Evolutionary conservation across 148 eudicot species (phyloP), one percentile per base, ranked within the genome.

Genomic region (Rhododendron molle): DNA sequence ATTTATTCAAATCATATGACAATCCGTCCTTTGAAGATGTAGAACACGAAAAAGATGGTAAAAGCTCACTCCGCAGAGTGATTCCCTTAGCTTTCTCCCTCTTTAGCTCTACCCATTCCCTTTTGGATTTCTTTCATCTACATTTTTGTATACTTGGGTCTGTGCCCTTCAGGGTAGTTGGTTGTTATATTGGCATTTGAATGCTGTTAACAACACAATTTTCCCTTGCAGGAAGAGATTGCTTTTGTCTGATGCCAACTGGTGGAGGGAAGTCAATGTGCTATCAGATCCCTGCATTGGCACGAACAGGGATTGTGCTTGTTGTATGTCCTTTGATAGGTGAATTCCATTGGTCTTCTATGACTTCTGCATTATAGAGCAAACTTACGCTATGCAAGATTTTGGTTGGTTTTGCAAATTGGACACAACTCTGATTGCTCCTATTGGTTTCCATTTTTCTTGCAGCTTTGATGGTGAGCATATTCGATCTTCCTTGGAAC

Each of bases 231-330:
- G 99, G 99, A 87, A 91, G 93, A 76, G 99, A 96, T 89, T 96
- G 99, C 88, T 96, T 96, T 85, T 95, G 99, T 89, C 93, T 96
- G 62, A 95, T 96, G 99, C 96, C 99, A 81, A 96, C 99, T 78
- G 99, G 99, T 87, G 99, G 99, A 67, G 99, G 99, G 83, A 96
- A 96, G 89, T 96, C 99, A 30, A 91, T 96, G 92, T 95, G 99
- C 80, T 96, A 93, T 86, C 99, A 96, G 91, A 90, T 96, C 86
- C 99, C 99, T 12, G 98, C 98, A 44, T 85, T 96, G 54, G 91
- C 93, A 26, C 95, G 91, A 88, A 87, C 84, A 20, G 99, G 99
- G 52, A 94, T 96, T 85, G 99, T 96, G 85, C 99, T 96, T 76
- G 98, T 96, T 88, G 98, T 96, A 86, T 91, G 96, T 84, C 99